Conservation (phyloP, 1,284 basidiomycete genomes). For the Naganishia albida region DNA sequence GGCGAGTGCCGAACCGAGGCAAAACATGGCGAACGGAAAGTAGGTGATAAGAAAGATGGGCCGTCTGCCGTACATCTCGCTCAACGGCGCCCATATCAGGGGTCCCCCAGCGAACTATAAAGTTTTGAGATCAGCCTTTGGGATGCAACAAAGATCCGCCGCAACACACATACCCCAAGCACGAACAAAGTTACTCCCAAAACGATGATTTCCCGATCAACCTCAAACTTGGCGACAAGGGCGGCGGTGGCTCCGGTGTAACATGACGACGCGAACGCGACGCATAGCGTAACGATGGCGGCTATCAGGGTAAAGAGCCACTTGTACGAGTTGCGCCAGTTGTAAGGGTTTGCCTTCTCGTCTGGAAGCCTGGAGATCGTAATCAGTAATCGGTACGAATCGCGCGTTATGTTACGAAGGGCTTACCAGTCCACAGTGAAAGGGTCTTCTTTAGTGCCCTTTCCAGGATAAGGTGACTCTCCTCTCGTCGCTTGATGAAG, state of each 20-base stretch:
- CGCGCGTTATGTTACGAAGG: background rate
- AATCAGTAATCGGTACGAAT: background rate
- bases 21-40: slow-evolving; percentile 62
- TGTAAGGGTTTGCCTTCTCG: slow-evolving; percentile 66
- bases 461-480: slow-evolving; percentile 45
- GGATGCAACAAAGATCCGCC: background rate
- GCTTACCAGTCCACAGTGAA: slow-evolving; percentile 51
- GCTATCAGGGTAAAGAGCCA: slow-evolving; percentile 41
- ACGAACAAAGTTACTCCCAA: slow-evolving; percentile 67
- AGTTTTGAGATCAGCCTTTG: slow-evolving; percentile 5
- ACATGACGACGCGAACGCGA: slow-evolving; percentile 64
- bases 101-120: slow-evolving; percentile 31
- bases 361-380: slow-evolving; percentile 54
- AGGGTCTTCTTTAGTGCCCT: slow-evolving; percentile 53
- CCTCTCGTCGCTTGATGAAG: slow-evolving; percentile 27
- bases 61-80: slow-evolving; percentile 64
- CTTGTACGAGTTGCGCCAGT: slow-evolving; percentile 61
- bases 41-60: slow-evolving; percentile 57
- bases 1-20: slow-evolving; percentile 64
- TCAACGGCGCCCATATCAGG: slow-evolving; percentile 65
- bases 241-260: slow-evolving; percentile 62
- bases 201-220: slow-evolving; percentile 60
- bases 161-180: slow-evolving; percentile 46
- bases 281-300: slow-evolving; percentile 61
- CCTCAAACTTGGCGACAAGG: slow-evolving; percentile 59